phyloP scores from a whole-genome alignment of 164 flowering plant genomes.

The Brasenia schreberi region DNA sequence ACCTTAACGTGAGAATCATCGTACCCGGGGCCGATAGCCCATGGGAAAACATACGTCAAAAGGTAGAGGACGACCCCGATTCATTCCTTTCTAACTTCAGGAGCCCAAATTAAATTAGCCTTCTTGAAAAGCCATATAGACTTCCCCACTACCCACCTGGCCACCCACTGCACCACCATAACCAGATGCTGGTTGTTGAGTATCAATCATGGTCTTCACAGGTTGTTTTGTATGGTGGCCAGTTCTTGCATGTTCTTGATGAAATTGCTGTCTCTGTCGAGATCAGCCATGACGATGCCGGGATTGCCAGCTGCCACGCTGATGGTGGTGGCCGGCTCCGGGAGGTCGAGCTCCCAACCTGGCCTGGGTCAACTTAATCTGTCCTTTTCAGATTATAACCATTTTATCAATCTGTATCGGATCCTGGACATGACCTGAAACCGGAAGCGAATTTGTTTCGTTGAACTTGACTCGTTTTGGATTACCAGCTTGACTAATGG shows the following conservation, averaged over 20 bases:
- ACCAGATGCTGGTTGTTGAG: constrained; percentile 59
- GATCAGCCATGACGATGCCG: background rate
- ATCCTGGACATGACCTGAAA: no score
- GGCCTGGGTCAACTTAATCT: no score
- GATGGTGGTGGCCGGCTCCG: background rate
- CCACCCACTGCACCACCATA: constrained; percentile 51
- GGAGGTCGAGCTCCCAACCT: background rate
- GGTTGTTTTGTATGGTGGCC: constrained; percentile 47
- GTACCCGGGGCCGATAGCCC: background rate
- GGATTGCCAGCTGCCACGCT: background rate
- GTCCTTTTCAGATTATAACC: no score
- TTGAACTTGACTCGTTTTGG: no score
- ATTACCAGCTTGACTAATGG: no score
- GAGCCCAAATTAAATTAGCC: no score
- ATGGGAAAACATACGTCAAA: background rate
- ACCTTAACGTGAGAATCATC: no score
- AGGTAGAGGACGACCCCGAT: background rate
- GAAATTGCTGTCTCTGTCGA: background rate
- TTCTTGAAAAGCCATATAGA: no score
- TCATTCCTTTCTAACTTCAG: no score
- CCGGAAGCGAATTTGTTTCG: no score
- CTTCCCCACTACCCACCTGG: no score
- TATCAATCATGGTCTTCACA: constrained; percentile 37
- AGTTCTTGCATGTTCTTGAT: constrained; percentile 18
- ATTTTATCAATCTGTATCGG: no score